Conservation (phyloP, 2,329 filamentous ascomycete genomes). For the Dactylonectria macrodidyma region DNA sequence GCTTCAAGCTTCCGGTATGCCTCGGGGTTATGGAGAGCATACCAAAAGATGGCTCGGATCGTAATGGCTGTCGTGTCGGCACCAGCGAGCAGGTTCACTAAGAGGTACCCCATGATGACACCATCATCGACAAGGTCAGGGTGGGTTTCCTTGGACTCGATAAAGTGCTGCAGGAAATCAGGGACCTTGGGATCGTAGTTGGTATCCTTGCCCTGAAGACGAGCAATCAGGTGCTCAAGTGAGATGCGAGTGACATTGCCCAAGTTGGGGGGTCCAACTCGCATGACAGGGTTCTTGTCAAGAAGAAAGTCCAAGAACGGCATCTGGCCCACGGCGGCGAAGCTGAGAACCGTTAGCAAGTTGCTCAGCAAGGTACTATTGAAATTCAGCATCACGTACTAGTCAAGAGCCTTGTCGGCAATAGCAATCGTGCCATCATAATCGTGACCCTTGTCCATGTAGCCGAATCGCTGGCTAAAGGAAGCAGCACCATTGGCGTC, state of each 20-base stretch:
- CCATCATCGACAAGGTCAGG: conserved; percentile 55
- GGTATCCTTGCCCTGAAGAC: conserved; percentile 39
- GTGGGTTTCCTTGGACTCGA: conserved; percentile 52
- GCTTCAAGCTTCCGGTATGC: conserved; percentile 42
- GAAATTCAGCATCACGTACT: conserved; percentile 16
- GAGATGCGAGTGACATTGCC: conserved; percentile 40
- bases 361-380: neutral
- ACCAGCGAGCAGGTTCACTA: conserved; percentile 54
- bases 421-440: conserved; percentile 54
- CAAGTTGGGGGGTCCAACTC: conserved; percentile 45
- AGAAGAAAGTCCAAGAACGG: conserved; percentile 49
- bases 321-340: conserved; percentile 47
- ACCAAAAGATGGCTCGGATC: conserved; percentile 55
- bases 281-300: conserved; percentile 48
- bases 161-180: conserved; percentile 55
- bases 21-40: conserved; percentile 52
- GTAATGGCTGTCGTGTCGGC: conserved; percentile 55
- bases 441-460: conserved; percentile 56
- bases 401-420: conserved; percentile 45
- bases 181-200: conserved; percentile 39
- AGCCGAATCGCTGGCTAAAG: conserved; percentile 59
- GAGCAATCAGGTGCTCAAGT: conserved; percentile 34
- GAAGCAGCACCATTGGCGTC: conserved; percentile 60
- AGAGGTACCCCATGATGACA: conserved; percentile 53
- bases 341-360: conserved; percentile 44